A percentile compares a stretch with the other conserved stretches of the same genome.
phyloP scores from a whole-genome alignment of 768 basidiomycete species.

The Sporobolomyces pararoseus region DNA sequence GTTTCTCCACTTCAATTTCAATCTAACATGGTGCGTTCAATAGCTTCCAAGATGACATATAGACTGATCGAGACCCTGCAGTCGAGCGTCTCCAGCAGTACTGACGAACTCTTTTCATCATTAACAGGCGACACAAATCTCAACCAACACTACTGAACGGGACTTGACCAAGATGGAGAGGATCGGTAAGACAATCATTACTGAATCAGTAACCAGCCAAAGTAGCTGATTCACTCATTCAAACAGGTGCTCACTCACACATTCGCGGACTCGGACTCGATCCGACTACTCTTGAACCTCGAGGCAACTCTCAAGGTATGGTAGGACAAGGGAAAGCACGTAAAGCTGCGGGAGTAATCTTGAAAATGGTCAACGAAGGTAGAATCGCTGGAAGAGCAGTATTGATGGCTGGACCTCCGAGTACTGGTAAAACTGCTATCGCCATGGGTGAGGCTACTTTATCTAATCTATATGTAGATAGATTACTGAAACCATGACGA shows the following conservation, averaged over 20 bases:
- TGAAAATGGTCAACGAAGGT: slow-evolving; percentile 97
- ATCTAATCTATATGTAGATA: too few relatives aligned
- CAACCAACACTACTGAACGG: slow-evolving; percentile 16
- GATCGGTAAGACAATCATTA: slow-evolving; percentile 46
- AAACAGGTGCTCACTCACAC: slow-evolving; percentile 60
- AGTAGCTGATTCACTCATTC: too few relatives aligned
- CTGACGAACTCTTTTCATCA: not conserved
- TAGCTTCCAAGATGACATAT: too few relatives aligned
- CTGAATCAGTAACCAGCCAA: too few relatives aligned
- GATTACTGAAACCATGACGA: too few relatives aligned
- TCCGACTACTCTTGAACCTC: slow-evolving; percentile 75
- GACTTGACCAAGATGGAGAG: slow-evolving; percentile 52
- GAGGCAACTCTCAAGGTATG: slow-evolving; percentile 86
- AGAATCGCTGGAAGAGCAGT: slow-evolving; percentile 93
- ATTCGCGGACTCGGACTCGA: slow-evolving; percentile 93
- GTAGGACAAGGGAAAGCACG: slow-evolving; percentile 94
- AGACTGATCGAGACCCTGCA: not conserved
- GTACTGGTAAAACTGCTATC: slow-evolving; percentile 96
- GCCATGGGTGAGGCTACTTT: slow-evolving; percentile 74
- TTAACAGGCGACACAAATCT: slow-evolving; percentile 30
- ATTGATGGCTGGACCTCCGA: slow-evolving; percentile 94
- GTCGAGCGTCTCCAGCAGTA: too few relatives aligned
- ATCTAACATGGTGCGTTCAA: too few relatives aligned
- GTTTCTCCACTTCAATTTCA: too few relatives aligned
- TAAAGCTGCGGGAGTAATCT: slow-evolving; percentile 93